A percentile compares a stretch with the other conserved stretches of the same genome.
These are phyloP conservation scores for Rubia yunnanensis DNA, from an alignment of 257 asterid genomes.

Conservation along the genomic window DNA sequence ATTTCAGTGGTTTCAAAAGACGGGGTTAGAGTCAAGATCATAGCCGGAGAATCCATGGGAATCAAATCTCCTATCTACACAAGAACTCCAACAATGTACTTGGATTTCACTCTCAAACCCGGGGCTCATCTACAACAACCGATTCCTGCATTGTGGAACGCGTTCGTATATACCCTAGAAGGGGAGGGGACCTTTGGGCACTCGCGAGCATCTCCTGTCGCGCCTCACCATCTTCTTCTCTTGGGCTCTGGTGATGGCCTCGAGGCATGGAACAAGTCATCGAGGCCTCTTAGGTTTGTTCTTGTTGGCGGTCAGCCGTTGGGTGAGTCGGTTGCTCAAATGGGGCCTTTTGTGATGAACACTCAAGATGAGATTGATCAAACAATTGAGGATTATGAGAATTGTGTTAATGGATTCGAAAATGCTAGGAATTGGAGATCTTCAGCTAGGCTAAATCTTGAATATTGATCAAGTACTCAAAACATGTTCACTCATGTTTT, in stretches of 20 bases:
- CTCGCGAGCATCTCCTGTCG: slow-evolving; percentile 28
- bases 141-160: slow-evolving; percentile 57
- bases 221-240: slow-evolving; percentile 59
- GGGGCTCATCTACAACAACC: slow-evolving; percentile 56
- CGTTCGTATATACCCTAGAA: slow-evolving; percentile 70
- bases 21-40: slow-evolving; percentile 57
- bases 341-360: slow-evolving; percentile 92
- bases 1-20: slow-evolving; percentile 51
- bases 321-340: slow-evolving; percentile 73
- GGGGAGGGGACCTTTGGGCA: slow-evolving; percentile 63
- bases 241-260: slow-evolving; percentile 56
- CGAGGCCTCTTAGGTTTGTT: slow-evolving; percentile 44
- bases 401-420: slow-evolving; percentile 68
- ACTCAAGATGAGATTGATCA: slow-evolving; percentile 63
- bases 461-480: slow-evolving; percentile 18
- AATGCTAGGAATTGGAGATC: slow-evolving; percentile 81
- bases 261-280: slow-evolving; percentile 57
- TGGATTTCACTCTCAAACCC: slow-evolving; percentile 68
- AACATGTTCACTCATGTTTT: not conserved
- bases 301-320: slow-evolving; percentile 76
- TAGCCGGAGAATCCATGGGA: slow-evolving; percentile 81
- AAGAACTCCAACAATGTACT: slow-evolving; percentile 75
- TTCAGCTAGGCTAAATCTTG: slow-evolving; percentile 25
- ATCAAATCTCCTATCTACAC: slow-evolving; percentile 54
- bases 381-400: slow-evolving; percentile 67